Conservation (phyloP, 495 filamentous ascomycete species). For the Tuber melanosporum region DNA sequence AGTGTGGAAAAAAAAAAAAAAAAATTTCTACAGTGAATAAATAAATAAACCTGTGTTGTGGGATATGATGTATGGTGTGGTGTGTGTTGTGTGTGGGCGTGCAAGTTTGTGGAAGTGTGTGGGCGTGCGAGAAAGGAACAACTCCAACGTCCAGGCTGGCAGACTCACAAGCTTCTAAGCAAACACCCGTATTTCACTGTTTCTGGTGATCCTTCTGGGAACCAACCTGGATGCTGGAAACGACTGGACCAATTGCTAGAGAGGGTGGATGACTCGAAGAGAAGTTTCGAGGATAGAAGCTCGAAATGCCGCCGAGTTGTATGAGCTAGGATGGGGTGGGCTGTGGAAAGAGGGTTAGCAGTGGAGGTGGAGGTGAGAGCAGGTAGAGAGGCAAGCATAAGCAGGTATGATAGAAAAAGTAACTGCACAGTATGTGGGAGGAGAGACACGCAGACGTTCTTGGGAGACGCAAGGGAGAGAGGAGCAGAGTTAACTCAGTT, state of each 20-base stretch:
- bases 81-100: constrained; percentile 30
- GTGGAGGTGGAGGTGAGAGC: neutral
- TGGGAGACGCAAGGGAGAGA: neutral
- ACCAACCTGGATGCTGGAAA: neutral
- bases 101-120: constrained; percentile 2
- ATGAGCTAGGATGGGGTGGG: neutral
- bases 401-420: neutral
- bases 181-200: neutral
- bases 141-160: constrained; percentile 1
- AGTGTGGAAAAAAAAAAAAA: constrained; percentile 17
- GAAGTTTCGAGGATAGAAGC: neutral
- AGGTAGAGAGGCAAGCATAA: neutral
- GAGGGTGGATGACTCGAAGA: neutral
- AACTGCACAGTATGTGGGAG: neutral
- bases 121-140: neutral
- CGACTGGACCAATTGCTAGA: neutral
- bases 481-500: neutral
- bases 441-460: constrained; percentile 3
- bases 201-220: neutral
- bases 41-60: constrained; percentile 27
- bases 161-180: neutral
- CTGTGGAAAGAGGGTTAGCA: neutral
- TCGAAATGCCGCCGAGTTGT: neutral
- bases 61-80: constrained; percentile 30
- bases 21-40: neutral